Conservation (phyloP, 108 stramenopile species). For the Cyclotella choctawhatcheeana region DNA sequence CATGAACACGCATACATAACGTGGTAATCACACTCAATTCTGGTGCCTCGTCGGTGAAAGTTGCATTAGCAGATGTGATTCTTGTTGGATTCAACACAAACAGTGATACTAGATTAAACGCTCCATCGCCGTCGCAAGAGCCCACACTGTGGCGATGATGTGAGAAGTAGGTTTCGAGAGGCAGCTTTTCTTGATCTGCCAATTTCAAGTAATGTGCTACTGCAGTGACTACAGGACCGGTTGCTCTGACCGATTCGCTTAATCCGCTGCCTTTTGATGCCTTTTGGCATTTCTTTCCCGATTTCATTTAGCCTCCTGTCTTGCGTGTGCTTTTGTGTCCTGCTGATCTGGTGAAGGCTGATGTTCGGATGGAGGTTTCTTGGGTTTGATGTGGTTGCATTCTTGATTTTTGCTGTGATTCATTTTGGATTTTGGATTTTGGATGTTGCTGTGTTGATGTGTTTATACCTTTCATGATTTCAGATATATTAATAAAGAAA, state of each 20-base stretch:
- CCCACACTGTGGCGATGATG: neutral
- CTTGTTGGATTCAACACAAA: neutral
- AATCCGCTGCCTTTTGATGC: neutral
- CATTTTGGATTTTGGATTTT: too few species aligned
- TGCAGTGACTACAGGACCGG: neutral
- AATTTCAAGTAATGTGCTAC: neutral
- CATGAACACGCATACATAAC: neutral
- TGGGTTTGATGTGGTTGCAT: too few species aligned
- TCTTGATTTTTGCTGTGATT: too few species aligned
- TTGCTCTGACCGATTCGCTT: neutral
- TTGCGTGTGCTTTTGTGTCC: too few species aligned
- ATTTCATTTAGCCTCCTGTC: too few species aligned
- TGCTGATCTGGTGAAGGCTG: too few species aligned
- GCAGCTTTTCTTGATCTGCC: conserved; percentile 6
- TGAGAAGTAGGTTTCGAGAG: neutral
- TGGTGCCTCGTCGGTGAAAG: neutral
- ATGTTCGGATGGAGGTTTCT: too few species aligned
- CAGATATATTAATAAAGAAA: too few species aligned
- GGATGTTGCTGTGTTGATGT: too few species aligned
- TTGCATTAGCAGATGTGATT: neutral
- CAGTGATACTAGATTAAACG: neutral
- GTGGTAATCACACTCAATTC: neutral
- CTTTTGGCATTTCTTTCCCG: conserved; percentile 17
- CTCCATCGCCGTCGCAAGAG: neutral
- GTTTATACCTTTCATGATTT: too few species aligned